Conservation (phyloP, 2,329 filamentous ascomycete species). For the Pseudogymnoascus sp. region DNA sequence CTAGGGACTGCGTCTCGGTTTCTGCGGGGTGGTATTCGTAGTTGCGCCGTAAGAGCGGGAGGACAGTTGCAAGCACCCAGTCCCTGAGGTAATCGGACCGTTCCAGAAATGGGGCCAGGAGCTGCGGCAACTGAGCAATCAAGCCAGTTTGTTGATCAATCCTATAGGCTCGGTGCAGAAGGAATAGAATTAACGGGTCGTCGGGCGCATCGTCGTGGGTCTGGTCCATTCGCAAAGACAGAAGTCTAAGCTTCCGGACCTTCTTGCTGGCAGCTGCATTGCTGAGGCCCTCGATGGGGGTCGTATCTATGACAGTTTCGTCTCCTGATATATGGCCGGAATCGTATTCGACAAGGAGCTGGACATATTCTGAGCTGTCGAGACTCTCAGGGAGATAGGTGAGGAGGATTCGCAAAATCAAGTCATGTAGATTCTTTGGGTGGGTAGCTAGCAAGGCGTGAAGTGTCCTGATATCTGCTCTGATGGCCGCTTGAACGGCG, state of each 20-base stretch:
- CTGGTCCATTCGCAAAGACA: slow-evolving; percentile 48
- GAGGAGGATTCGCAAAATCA: slow-evolving; percentile 66
- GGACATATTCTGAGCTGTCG: slow-evolving; percentile 56
- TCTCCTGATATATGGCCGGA: slow-evolving; percentile 26
- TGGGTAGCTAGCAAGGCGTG: slow-evolving; percentile 53
- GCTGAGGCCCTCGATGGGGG: slow-evolving; percentile 51
- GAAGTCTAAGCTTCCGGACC: slow-evolving; percentile 56
- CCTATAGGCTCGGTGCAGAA: slow-evolving; percentile 60
- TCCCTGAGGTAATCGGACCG: slow-evolving; percentile 54
- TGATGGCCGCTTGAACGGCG: slow-evolving; percentile 62
- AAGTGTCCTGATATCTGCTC: slow-evolving; percentile 58
- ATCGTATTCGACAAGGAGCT: slow-evolving; percentile 52
- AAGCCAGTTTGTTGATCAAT: slow-evolving; percentile 70
- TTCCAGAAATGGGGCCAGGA: slow-evolving; percentile 63
- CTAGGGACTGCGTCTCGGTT: slow-evolving; percentile 45
- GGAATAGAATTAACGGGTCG: slow-evolving; percentile 56
- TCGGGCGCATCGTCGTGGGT: slow-evolving; percentile 42
- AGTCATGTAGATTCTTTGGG: slow-evolving; percentile 52
- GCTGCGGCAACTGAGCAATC: slow-evolving; percentile 58
- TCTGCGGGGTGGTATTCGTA: slow-evolving; percentile 59
- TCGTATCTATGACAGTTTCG: slow-evolving; percentile 45
- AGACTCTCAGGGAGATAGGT: slow-evolving; percentile 70
- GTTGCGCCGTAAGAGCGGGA: slow-evolving; percentile 63
- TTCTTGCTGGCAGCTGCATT: slow-evolving; percentile 60
- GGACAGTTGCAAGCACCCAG: slow-evolving; percentile 63